Evolutionary conservation across 2,329 filamentous ascomycete genomes (phyloP).

Genomic region (Neonectria neomacrospora): DNA sequence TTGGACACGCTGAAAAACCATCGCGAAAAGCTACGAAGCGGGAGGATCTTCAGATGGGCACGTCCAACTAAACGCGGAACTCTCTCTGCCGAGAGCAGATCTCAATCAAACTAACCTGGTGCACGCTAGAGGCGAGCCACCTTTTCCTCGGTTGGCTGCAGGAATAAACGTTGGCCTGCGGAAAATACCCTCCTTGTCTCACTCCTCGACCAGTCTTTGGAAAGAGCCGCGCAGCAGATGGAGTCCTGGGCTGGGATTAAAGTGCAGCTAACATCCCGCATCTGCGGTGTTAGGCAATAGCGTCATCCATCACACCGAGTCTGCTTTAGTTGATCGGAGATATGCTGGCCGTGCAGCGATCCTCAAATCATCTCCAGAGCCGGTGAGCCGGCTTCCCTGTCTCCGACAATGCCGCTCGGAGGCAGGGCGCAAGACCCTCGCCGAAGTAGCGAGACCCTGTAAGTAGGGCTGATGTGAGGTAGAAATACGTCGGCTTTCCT

Average conservation of each 20-base stretch:
- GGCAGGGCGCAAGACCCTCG: conserved; percentile 2
- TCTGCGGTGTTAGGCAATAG: neutral
- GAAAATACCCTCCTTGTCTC: neutral
- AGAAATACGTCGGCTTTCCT: conserved; percentile 21
- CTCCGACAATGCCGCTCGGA: neutral
- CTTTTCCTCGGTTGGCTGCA: conserved; percentile 31
- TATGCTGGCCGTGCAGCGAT: neutral
- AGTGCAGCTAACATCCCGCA: neutral
- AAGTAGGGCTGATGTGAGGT: conserved; percentile 18
- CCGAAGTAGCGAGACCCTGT: conserved; percentile 5
- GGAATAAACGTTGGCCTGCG: neutral
- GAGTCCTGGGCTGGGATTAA: neutral
- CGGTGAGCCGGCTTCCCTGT: neutral
- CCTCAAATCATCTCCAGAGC: neutral
- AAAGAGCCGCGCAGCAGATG: neutral
- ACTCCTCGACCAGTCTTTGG: neutral
- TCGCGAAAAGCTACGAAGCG: conserved; percentile 14
- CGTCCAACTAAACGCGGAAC: conserved; percentile 21
- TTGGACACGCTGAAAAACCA: neutral
- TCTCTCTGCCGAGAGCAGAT: conserved; percentile 36
- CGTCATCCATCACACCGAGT: neutral
- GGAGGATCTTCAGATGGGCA: conserved; percentile 13
- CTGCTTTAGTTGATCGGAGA: neutral
- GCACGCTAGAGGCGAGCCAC: conserved; percentile 23
- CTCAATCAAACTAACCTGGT: conserved; percentile 33